Base-by-base conservation (phyloP, 768 basidiomycete species). In the Hericium erinaceus region DNA sequence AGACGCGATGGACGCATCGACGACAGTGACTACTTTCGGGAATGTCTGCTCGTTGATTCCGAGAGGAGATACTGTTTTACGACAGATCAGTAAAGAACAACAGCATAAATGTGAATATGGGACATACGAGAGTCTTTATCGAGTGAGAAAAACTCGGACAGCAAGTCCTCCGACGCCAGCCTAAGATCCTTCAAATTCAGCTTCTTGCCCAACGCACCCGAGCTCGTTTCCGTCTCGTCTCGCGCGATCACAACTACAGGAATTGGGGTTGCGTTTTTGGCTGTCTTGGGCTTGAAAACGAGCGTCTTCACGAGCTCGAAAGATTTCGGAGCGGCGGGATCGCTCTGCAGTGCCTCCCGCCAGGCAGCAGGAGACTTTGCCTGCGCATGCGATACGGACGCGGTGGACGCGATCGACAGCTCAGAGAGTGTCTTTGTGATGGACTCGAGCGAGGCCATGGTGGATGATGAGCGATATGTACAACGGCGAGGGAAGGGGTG, bases 271-370 rank as follows among this genome's bases (percentile, higher is more conserved):
- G 89, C 90, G 0, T 82, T 80, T 70, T 97, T 97, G n/a, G 93
- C 87, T 2, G 93, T 92, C 73, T 95, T 95, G 37, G 94, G 94
- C 69, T 98, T 98, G 85, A 92, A 95, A 57, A 95, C 86, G 64
- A 95, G 85, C 51, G 88, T 89, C 71, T 93, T 94, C 69, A 89
- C 79, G 64, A 91, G 77, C 69, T 89, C 82, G 66, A 86, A 89
- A 15, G 76, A 74, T 50, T 72, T 73, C 1, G 86, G 84, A 22
- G 78, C 73, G 12, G 77, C 72, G 40, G 77, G 63, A 53, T 72
- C 70, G 7, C 79, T 75, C 60, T 78, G 74, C 64, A 97, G 72
- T 48, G 85, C 81, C 48, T 84, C 84, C 62, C 81, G 82, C 93
- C 93, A 95, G 48, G 83, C 72, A 0, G 81, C 78, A 1, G 87